phyloP scores from a whole-genome alignment of 1,284 basidiomycete genomes.

The Flammula alnicola region DNA sequence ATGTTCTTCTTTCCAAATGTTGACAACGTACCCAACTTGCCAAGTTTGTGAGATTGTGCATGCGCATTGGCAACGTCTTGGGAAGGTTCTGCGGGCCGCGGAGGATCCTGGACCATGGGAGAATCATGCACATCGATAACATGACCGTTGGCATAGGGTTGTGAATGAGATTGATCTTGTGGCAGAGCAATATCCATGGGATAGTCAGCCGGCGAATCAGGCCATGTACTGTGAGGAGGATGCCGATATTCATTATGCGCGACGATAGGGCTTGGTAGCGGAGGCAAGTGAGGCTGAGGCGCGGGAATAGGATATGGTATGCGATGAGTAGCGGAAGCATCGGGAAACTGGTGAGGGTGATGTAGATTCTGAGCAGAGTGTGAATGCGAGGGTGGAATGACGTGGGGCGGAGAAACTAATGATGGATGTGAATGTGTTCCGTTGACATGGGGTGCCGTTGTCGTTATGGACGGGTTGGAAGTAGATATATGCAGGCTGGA shows the following conservation, averaged over 20 bases:
- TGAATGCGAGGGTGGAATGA: slow-evolving; percentile 60
- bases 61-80: slow-evolving; percentile 33
- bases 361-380: slow-evolving; percentile 32
- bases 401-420: slow-evolving; percentile 57
- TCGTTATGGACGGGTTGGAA: slow-evolving; percentile 36
- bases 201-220: slow-evolving; percentile 46
- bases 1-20: slow-evolving; percentile 70
- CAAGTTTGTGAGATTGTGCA: slow-evolving; percentile 35
- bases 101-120: slow-evolving; percentile 55
- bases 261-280: slow-evolving; percentile 30
- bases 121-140: slow-evolving; percentile 58
- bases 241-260: slow-evolving; percentile 44
- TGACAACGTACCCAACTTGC: slow-evolving; percentile 54
- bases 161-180: slow-evolving; percentile 39
- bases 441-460: slow-evolving; percentile 35
- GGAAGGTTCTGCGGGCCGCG: slow-evolving; percentile 44
- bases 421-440: slow-evolving; percentile 43
- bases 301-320: slow-evolving; percentile 52
- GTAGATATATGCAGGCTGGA: slow-evolving; percentile 49
- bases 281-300: slow-evolving; percentile 37
- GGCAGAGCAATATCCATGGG: slow-evolving; percentile 68
- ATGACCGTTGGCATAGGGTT: slow-evolving; percentile 45
- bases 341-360: slow-evolving; percentile 44
- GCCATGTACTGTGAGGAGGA: slow-evolving; percentile 32
- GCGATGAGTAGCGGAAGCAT: slow-evolving; percentile 60